Base-by-base conservation (phyloP, 2,329 filamentous ascomycete genomes). In the Xylariaceae sp. region DNA sequence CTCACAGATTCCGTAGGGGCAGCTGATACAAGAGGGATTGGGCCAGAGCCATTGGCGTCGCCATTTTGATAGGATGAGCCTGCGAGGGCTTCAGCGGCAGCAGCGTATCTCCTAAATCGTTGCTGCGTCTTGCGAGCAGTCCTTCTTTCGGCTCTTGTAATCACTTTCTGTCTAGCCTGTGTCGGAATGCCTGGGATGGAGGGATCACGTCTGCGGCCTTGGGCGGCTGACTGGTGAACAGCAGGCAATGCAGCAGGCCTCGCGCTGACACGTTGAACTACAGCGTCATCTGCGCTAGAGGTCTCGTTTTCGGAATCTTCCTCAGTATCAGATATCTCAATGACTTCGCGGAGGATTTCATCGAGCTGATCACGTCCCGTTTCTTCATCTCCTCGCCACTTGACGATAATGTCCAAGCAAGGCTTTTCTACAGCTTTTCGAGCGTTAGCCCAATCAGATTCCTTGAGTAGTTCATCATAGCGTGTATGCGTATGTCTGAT, bases 331-430 rank as follows among this genome's bases (percentile, higher is more conserved):
- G 83, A 85, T 44, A 89, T 86, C 65, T 88, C 81, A 50, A 88
- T 83, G 10, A 88, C 83, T 70, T 89, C 86, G 48, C 83, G 79
- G 32, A 88, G 75, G 54, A 88, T 87, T 67, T 88, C 85, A 56
- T 88, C 85, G 16, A 88, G 77, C 68, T 88, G 83, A 64, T 89
- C 85, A 47, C 85, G 82, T 21, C 86, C 86, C 18, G 81, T 88
- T 69, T 89, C 86, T 70, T 89, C 86, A 64, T 89, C 86, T 52
- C 86, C 86, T 74, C 86, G 85, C 86, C 86, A 89, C 81, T 88
- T 88, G 77, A 88, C 81, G 70, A 89, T 81, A 50, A 85, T 77
- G 62, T 88, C 85, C 44, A 88, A 75, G 60, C 86, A 88, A 14
- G 85, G 74, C 29, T 78, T 72, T 64, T 88, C 83, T 44, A 88